Conservation (phyloP, 164 flowering plant species). For the Dillenia turbinata region DNA sequence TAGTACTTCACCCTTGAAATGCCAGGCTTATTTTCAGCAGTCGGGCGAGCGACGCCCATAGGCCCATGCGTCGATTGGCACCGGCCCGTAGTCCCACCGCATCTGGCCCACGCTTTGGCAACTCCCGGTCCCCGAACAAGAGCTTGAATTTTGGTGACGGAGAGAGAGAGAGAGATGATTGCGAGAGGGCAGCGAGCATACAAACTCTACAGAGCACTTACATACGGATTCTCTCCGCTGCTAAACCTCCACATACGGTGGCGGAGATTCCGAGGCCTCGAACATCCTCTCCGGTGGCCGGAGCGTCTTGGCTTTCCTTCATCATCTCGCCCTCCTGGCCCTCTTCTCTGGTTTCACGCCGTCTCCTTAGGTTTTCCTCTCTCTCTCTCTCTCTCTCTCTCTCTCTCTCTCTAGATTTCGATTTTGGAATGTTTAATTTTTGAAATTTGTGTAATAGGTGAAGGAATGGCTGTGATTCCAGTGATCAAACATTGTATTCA, state of each 20-base stretch:
- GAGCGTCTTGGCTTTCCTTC: conserved; percentile 88
- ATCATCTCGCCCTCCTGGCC: conserved; percentile 66
- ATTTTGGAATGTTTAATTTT: neutral
- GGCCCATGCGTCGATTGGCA: no score
- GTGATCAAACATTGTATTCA: conserved; percentile 56
- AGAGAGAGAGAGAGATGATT: conserved; percentile 7
- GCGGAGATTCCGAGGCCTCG: conserved; percentile 65
- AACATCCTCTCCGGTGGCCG: conserved; percentile 67
- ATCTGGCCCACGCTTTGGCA: neutral
- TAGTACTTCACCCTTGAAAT: no score
- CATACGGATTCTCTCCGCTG: conserved; percentile 58
- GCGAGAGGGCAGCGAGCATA: conserved; percentile 31
- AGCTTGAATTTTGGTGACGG: neutral
- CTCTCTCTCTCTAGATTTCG: neutral
- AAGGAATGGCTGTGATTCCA: conserved; percentile 89
- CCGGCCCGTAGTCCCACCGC: neutral
- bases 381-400: neutral
- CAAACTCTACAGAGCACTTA: conserved; percentile 62
- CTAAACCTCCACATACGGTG: conserved; percentile 60
- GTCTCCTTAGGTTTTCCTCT: conserved; percentile 68
- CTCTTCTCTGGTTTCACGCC: conserved; percentile 93
- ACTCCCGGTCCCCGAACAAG: no score
- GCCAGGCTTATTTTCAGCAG: no score
- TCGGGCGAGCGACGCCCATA: no score
- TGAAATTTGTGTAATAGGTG: conserved; percentile 38